Percentiles rank a stretch among this genome's conserved stretches.
phyloP scores from a whole-genome alignment of 2,329 filamentous ascomycete genomes.

The Hymenotorrendiella dingleyae region DNA sequence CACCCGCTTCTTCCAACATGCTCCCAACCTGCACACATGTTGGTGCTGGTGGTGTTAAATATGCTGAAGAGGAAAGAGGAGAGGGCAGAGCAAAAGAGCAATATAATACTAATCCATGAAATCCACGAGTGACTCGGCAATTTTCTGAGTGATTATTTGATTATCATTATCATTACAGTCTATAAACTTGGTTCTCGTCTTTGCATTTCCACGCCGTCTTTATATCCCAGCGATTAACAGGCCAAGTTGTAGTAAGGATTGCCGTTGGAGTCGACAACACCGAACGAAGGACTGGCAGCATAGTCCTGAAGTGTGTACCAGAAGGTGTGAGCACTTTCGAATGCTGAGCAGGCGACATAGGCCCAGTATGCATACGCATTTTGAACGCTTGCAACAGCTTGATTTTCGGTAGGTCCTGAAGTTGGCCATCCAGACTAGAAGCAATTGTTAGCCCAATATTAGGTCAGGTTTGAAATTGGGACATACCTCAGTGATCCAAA shows the following conservation, averaged over 20 bases:
- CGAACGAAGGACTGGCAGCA: constrained; percentile 33
- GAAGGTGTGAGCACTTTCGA: constrained; percentile 50
- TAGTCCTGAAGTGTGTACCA: constrained; percentile 59
- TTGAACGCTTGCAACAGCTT: constrained; percentile 46
- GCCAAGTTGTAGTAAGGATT: constrained; percentile 23
- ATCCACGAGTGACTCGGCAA: too few species aligned
- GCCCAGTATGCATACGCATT: constrained; percentile 62
- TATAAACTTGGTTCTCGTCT: too few species aligned
- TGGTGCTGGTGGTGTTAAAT: too few species aligned
- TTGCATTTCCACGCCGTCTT: too few species aligned
- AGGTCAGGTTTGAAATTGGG: not conserved
- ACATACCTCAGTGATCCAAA: constrained; percentile 52
- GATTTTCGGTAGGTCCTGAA: constrained; percentile 45
- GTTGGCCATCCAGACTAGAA: constrained; percentile 49
- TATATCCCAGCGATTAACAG: constrained; percentile 15
- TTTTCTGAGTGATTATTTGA: too few species aligned
- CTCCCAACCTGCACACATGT: too few species aligned
- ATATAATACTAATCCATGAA: too few species aligned
- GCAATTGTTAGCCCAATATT: not conserved
- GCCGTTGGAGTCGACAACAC: constrained; percentile 31
- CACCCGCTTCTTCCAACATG: too few species aligned
- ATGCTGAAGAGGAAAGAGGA: too few species aligned
- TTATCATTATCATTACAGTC: too few species aligned
- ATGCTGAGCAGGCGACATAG: constrained; percentile 52
- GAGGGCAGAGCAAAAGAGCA: too few species aligned